A percentile compares a stretch with the other conserved stretches of the same genome.
These are phyloP conservation scores for Triticum timopheevii DNA, from an alignment of 176 grass and related monocot genomes.

Conservation along the genomic window DNA sequence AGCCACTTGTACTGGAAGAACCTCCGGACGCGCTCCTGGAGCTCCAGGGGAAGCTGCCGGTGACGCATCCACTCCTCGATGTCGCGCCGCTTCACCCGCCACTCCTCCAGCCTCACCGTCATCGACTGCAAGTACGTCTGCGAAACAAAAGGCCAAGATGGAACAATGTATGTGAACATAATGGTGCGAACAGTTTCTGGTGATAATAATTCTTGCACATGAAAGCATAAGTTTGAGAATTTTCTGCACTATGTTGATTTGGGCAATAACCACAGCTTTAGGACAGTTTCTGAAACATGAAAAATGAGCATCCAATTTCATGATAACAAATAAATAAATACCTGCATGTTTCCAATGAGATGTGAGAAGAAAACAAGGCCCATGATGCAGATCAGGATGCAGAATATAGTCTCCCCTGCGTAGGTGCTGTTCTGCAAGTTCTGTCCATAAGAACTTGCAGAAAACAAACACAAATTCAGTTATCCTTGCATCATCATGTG, in stretches of 20 bases:
- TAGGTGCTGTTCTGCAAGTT: conserved; percentile 84
- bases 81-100: conserved; percentile 83
- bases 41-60: conserved; percentile 76
- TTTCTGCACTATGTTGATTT: neutral
- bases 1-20: conserved; percentile 99
- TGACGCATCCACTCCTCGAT: conserved; percentile 99
- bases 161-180: no score
- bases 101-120: conserved; percentile 86
- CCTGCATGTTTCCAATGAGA: conserved; percentile 99
- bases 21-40: conserved; percentile 78
- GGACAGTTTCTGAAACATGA: neutral
- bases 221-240: no score
- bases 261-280: neutral
- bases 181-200: no score
- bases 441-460: conserved; percentile 76
- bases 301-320: neutral
- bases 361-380: conserved; percentile 97
- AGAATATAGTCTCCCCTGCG: conserved; percentile 74
- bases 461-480: neutral
- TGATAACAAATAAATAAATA: neutral
- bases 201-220: no score
- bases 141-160: neutral
- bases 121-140: conserved; percentile 93
- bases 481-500: neutral
- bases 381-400: conserved; percentile 86